phyloP scores from a whole-genome alignment of 129 eudicot species.

The Pseudognaphalium luteoalbum region DNA sequence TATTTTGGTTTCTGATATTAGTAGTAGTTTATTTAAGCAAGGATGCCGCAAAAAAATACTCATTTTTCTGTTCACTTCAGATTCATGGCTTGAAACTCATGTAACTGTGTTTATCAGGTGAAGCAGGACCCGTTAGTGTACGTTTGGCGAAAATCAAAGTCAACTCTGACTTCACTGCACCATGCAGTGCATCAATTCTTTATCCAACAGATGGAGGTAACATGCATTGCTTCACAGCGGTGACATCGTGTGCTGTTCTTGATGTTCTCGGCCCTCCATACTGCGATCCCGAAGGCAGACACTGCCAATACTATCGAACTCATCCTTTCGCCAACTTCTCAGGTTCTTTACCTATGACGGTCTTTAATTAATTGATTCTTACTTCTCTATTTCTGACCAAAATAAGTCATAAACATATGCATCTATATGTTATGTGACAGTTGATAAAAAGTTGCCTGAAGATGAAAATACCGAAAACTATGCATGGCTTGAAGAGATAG shows the following conservation, averaged over 20 bases:
- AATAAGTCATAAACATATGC: neutral
- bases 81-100: constrained; percentile 4
- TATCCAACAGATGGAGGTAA: constrained; percentile 90
- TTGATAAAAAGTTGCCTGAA: constrained; percentile 38
- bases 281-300: constrained; percentile 72
- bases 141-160: constrained; percentile 71
- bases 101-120: constrained; percentile 21
- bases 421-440: constrained; percentile 32
- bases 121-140: constrained; percentile 21
- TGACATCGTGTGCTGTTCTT: constrained; percentile 74
- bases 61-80: neutral
- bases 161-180: constrained; percentile 58
- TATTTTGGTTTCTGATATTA: neutral
- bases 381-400: neutral
- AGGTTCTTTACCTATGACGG: constrained; percentile 33
- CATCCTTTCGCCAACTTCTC: constrained; percentile 43
- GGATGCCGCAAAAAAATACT: too few species aligned
- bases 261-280: constrained; percentile 95
- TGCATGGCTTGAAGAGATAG: constrained; percentile 80
- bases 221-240: constrained; percentile 82
- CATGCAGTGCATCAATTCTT: constrained; percentile 64
- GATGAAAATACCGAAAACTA: constrained; percentile 49
- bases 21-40: neutral
- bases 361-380: neutral
- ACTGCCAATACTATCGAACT: constrained; percentile 65